phyloP scores from a whole-genome alignment of 495 filamentous ascomycete species.

The Margaritispora aquatica region DNA sequence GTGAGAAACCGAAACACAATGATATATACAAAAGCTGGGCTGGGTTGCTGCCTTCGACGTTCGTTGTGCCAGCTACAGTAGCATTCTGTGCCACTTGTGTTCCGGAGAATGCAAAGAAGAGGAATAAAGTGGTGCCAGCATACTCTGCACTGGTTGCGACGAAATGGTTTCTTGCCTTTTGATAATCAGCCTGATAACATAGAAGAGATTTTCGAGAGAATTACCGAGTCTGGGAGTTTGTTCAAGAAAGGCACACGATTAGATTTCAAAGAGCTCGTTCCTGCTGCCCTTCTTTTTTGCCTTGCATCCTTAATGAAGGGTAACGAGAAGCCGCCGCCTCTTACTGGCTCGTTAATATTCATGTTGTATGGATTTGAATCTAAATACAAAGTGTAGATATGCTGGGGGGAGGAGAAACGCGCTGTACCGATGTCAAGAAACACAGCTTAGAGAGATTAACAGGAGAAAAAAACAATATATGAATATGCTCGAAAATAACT shows the following conservation, averaged over 20 bases:
- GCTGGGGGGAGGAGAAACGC: too few relatives aligned
- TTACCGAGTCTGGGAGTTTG: constrained; percentile 8
- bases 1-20: constrained; percentile 51
- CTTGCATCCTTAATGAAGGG: constrained; percentile 12
- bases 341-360: constrained; percentile 19
- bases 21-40: constrained; percentile 56
- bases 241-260: constrained; percentile 13
- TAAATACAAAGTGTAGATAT: too few relatives aligned
- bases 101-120: constrained; percentile 45
- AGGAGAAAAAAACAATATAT: too few relatives aligned
- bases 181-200: not conserved
- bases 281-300: not conserved
- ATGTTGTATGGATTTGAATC: too few relatives aligned
- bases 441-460: too few relatives aligned
- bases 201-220: not conserved
- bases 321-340: constrained; percentile 10
- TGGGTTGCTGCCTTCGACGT: constrained; percentile 5
- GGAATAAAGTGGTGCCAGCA: constrained; percentile 42
- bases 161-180: constrained; percentile 14
- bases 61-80: constrained; percentile 27
- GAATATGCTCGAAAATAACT: not conserved
- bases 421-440: too few relatives aligned
- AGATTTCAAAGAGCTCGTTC: constrained; percentile 13
- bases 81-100: constrained; percentile 33
- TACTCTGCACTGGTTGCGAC: constrained; percentile 18